Conservation (phyloP, 768 basidiomycete genomes). For the Dentipellis sp. region DNA sequence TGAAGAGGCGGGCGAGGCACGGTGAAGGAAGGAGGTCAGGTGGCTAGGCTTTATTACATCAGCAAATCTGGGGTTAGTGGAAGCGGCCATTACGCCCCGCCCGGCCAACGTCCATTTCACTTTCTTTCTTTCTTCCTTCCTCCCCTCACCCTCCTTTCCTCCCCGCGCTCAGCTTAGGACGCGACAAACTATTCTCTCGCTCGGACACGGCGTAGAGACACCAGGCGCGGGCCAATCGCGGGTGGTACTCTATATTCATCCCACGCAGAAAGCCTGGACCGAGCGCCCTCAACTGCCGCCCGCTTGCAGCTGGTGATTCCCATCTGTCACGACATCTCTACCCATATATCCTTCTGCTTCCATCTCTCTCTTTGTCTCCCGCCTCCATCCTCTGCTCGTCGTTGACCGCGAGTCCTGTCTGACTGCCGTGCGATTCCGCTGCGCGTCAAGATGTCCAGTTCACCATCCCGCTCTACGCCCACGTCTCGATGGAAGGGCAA, state of each 20-base stretch:
- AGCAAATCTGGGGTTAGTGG: neutral
- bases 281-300: neutral
- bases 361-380: neutral
- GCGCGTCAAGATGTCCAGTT: neutral
- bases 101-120: neutral
- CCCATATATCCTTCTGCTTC: neutral
- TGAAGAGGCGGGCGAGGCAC: too few species aligned
- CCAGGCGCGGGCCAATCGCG: neutral
- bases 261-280: neutral
- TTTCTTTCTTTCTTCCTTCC: neutral
- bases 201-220: neutral
- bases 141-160: neutral
- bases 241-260: neutral
- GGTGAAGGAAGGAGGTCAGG: neutral
- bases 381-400: neutral
- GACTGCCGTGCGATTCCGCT: neutral
- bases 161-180: neutral
- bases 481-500: slow-evolving; percentile 17
- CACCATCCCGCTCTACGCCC: neutral
- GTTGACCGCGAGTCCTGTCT: too few species aligned
- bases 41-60: neutral
- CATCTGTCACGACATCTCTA: neutral
- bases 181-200: neutral
- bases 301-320: neutral
- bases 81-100: neutral